Evolutionary conservation across 768 basidiomycete species (phyloP).

Genomic region (Termitomyces sp.): DNA sequence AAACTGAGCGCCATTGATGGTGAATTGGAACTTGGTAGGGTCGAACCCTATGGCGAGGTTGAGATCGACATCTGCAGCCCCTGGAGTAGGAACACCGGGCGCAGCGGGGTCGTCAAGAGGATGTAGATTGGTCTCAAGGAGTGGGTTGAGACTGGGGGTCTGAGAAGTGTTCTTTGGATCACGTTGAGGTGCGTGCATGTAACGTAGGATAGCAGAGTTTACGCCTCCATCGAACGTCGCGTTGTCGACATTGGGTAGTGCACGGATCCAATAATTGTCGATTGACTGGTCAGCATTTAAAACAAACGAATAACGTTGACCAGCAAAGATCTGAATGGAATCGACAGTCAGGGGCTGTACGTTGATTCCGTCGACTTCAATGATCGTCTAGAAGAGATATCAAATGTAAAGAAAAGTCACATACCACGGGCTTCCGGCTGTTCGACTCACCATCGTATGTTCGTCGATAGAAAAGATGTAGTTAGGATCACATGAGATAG

Average conservation of each 20-base stretch:
- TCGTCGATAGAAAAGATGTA: conserved; percentile 39
- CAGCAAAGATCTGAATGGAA: conserved; percentile 33
- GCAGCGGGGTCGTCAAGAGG: conserved; percentile 7
- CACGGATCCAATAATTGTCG: conserved; percentile 36
- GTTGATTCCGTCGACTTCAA: conserved; percentile 34
- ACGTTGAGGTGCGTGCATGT: conserved; percentile 17
- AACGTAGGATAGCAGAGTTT: conserved; percentile 52
- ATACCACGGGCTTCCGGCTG: too few species aligned
- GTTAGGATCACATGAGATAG: conserved; percentile 43
- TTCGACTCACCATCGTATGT: conserved; percentile 17
- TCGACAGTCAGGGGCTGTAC: conserved; percentile 29
- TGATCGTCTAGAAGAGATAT: conserved; percentile 24
- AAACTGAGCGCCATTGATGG: conserved; percentile 26
- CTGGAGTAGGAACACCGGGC: conserved; percentile 6
- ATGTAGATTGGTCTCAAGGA: conserved; percentile 22
- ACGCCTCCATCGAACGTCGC: conserved; percentile 30
- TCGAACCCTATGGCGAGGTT: conserved; percentile 16
- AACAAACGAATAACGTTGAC: conserved; percentile 31
- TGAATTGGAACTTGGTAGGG: conserved; percentile 13
- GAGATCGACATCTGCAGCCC: conserved; percentile 19
- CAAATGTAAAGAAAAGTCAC: too few species aligned
- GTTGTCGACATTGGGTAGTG: conserved; percentile 16
- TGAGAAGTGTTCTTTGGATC: conserved; percentile 26
- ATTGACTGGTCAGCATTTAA: conserved; percentile 32
- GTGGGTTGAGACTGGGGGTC: conserved; percentile 9